Evolutionary conservation across 2,329 filamentous ascomycete genomes (phyloP), one percentile per base, ranked within the genome.

Genomic region (Coleophoma crateriformis): DNA sequence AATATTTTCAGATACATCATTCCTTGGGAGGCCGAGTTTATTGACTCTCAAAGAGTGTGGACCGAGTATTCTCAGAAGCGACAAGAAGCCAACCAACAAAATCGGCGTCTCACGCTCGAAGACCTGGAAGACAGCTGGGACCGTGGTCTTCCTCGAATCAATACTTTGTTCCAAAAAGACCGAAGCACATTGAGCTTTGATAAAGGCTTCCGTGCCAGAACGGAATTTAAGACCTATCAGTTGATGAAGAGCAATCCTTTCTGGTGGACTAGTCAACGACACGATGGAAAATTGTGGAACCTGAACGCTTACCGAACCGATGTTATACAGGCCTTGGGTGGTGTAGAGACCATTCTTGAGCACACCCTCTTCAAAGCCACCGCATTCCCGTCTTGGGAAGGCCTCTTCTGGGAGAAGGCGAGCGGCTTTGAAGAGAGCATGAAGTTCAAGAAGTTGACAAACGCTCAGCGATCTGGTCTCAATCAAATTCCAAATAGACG

Each of bases 1-100:
- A 97, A 99, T 67, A 99, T 99, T 61, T 97, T 97, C 84, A 85
- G 94, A 52, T 99, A 99, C 71, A 97, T 99, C 66, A 96, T 97
- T 57, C 92, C 94, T 0, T 99, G 94, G 94, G 94, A 99, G 67
- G 89, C 92, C 1, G 94, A 99, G 67, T 99, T 99, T 69, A 95
- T 97, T 58, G 95, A 99, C 67, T 99, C 94, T 4, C 95, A 99
- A 67, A 86, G 95, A 60, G 94, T 99, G 1, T 99, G 94, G 94
- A 97, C 94, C 22, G 94, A 99, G 62, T 99, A 99, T 65, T 96
- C 92, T 0, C 94, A 99, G 71, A 99, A 99, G 76, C 86, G 94
- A 43, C 78, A 95, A 57, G 94, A 99, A 66, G 95, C 94, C 17
- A 95, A 96, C 63, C 92, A 97, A 61, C 94, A 99, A 68, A 99